Evolutionary conservation across 1,284 basidiomycete species (phyloP).

Genomic region (Puccinia coronata): DNA sequence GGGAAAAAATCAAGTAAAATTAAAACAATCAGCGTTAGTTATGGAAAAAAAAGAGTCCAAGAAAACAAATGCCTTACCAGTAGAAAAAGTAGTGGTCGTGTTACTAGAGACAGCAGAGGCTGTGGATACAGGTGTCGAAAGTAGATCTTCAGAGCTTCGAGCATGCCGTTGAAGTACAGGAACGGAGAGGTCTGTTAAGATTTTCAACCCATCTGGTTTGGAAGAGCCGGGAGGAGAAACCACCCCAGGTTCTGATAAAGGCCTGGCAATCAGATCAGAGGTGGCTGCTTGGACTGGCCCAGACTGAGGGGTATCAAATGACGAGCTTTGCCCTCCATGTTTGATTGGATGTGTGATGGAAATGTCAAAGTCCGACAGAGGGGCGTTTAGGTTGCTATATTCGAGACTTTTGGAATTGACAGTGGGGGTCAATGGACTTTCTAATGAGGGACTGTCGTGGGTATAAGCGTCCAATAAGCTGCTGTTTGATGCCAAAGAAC

Average conservation of each 20-base stretch:
- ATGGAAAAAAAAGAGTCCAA: not conserved
- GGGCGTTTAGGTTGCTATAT: not conserved
- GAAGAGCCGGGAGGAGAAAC: slow-evolving; percentile 4
- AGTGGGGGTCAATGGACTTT: not conserved
- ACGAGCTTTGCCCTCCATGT: not conserved
- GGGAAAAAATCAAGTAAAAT: not conserved
- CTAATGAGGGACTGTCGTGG: not conserved
- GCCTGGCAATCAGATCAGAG: not conserved
- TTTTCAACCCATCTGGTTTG: slow-evolving; percentile 23
- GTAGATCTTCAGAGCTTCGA: slow-evolving; percentile 22
- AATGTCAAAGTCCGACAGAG: not conserved
- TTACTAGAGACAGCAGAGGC: not conserved
- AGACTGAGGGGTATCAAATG: not conserved
- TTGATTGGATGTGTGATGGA: slow-evolving; percentile 7
- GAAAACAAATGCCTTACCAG: not conserved
- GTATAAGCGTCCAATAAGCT: slow-evolving; percentile 43
- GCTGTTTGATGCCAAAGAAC: slow-evolving; percentile 31
- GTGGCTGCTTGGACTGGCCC: not conserved
- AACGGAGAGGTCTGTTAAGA: not conserved
- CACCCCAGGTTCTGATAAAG: not conserved
- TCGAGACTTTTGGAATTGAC: not conserved
- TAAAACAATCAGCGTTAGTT: not conserved
- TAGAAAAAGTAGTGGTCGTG: slow-evolving; percentile 10
- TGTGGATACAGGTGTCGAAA: not conserved
- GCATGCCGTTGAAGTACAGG: not conserved